A percentile compares a stretch with the other conserved stretches of the same genome.
Evolutionary conservation across 306 rosid genomes (phyloP).

Genomic region (Cicer cuneatum): DNA sequence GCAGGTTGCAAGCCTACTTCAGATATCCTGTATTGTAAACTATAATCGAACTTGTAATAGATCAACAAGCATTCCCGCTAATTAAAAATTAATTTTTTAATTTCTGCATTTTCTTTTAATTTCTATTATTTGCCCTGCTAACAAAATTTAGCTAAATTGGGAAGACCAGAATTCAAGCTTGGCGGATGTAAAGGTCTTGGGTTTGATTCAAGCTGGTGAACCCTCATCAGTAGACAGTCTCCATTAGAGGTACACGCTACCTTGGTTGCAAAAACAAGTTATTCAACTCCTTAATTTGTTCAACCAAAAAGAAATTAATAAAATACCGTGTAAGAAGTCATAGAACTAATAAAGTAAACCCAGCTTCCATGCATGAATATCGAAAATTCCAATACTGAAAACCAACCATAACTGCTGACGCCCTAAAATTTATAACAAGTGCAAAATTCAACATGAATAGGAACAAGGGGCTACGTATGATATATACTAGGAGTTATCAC

Average conservation of each 20-base stretch:
- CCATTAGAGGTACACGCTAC: conserved; percentile 1
- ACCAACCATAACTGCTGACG: neutral
- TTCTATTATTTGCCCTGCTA: neutral
- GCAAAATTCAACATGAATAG: conserved; percentile 7
- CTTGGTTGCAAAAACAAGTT: conserved; percentile 13
- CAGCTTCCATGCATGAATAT: conserved; percentile 19
- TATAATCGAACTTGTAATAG: conserved; percentile 17
- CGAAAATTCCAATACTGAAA: conserved; percentile 33
- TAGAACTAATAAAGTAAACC: conserved; percentile 14
- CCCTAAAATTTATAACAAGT: conserved; percentile 24
- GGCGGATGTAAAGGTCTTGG: conserved; percentile 8
- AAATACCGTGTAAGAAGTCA: conserved; percentile 13
- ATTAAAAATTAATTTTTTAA: neutral
- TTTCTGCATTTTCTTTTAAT: neutral
- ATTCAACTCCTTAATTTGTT: conserved; percentile 7
- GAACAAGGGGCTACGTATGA: no score
- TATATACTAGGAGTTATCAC: no score
- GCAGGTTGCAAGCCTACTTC: conserved; percentile 24
- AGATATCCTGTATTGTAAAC: conserved; percentile 11
- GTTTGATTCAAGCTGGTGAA: neutral
- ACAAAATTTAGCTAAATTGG: conserved; percentile 10
- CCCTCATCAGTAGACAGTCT: neutral
- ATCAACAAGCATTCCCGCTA: conserved; percentile 18
- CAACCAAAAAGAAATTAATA: conserved; percentile 2
- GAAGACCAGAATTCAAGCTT: conserved; percentile 30